Conservation (phyloP, 2,329 filamentous ascomycete genomes). For the Microcyclosporella mali region DNA sequence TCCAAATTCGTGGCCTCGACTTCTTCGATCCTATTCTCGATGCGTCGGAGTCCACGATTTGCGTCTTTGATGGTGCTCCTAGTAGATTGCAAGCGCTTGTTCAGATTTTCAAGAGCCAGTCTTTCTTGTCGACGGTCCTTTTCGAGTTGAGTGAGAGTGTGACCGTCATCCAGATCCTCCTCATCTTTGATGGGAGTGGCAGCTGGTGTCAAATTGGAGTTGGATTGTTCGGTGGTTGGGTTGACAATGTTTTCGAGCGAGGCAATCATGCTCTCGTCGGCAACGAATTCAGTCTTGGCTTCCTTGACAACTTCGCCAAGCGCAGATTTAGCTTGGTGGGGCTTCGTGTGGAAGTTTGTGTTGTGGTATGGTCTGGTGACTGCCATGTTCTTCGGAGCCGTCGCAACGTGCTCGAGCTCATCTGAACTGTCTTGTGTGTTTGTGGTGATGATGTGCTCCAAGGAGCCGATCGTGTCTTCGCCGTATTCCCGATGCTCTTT, state of each 20-base stretch:
- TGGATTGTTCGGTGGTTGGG: constrained; percentile 15
- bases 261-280: constrained; percentile 23
- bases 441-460: constrained; percentile 40
- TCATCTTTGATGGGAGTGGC: constrained; percentile 10
- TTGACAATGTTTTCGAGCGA: constrained; percentile 1
- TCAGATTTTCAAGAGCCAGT: constrained; percentile 38
- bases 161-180: background rate
- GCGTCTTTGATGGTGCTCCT: constrained; percentile 40
- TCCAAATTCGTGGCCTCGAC: background rate
- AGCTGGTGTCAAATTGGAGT: constrained; percentile 16
- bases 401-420: too few species aligned
- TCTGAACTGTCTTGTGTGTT: background rate
- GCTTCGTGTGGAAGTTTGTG: constrained; percentile 2
- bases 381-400: too few species aligned
- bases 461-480: constrained; percentile 44
- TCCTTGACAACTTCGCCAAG: constrained; percentile 38
- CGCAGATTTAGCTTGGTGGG: constrained; percentile 25
- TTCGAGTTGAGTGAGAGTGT: constrained; percentile 34
- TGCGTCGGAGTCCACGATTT: constrained; percentile 37
- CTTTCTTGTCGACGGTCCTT: constrained; percentile 39
- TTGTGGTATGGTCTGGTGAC: background rate
- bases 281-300: constrained; percentile 24
- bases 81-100: constrained; percentile 35
- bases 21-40: constrained; percentile 37
- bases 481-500: constrained; percentile 31